phyloP scores from a whole-genome alignment of 164 flowering plant species.

The Akebia trifoliata region DNA sequence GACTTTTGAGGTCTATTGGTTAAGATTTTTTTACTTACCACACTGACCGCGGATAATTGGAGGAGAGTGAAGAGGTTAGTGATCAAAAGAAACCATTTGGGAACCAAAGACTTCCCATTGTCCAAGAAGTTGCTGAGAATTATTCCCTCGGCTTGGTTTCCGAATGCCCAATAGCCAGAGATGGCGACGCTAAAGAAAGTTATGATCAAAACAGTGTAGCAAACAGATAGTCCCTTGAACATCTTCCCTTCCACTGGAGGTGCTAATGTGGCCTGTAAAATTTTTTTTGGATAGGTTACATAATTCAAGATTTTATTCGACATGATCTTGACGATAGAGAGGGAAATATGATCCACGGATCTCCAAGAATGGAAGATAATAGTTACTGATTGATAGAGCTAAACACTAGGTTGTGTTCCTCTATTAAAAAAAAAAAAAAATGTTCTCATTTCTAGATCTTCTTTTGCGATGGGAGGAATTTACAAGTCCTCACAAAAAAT shows the following conservation, averaged over 20 bases:
- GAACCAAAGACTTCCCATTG: constrained; percentile 45
- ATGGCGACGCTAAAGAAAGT: constrained; percentile 80
- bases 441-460: too few relatives aligned
- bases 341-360: too few relatives aligned
- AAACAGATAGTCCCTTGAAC: constrained; percentile 80
- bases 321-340: too few relatives aligned
- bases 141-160: constrained; percentile 49
- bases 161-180: constrained; percentile 97
- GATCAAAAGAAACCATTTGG: constrained; percentile 64
- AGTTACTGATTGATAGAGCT: too few relatives aligned
- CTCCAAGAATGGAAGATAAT: too few relatives aligned
- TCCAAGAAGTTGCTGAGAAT: constrained; percentile 55
- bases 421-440: too few relatives aligned
- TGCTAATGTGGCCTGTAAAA: constrained; percentile 74
- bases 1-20: background rate
- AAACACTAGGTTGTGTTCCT: too few relatives aligned
- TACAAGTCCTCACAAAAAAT: too few relatives aligned
- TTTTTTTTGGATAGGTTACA: too few relatives aligned
- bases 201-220: constrained; percentile 49
- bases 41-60: constrained; percentile 64
- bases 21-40: constrained; percentile 35
- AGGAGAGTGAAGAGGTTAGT: constrained; percentile 53
- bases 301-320: too few relatives aligned
- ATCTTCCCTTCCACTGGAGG: constrained; percentile 91
- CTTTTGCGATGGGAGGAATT: too few relatives aligned